These are phyloP conservation scores for Ustulina deusta DNA, from an alignment of 2,329 filamentous ascomycete species.

Conservation along the genomic window DNA sequence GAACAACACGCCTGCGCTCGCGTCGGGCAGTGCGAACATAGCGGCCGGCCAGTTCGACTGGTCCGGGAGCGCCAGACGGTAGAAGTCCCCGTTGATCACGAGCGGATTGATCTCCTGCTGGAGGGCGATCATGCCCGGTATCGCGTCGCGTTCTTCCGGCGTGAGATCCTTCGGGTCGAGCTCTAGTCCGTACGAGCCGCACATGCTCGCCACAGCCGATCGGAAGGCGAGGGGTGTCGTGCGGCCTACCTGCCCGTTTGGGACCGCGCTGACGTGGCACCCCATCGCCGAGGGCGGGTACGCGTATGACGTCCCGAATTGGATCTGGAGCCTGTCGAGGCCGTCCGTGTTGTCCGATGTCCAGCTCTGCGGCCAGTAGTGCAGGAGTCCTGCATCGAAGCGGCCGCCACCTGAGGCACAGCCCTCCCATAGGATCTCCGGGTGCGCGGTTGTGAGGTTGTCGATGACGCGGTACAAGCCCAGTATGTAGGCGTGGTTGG, in stretches of 20 bases:
- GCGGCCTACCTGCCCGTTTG: slow-evolving; percentile 68
- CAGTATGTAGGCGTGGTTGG: slow-evolving; percentile 70
- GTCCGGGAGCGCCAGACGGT: slow-evolving; percentile 68
- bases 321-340: slow-evolving; percentile 69
- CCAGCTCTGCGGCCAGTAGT: slow-evolving; percentile 76
- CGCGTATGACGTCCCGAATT: slow-evolving; percentile 72
- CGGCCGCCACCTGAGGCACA: slow-evolving; percentile 74
- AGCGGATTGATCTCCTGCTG: slow-evolving; percentile 70
- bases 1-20: slow-evolving; percentile 65
- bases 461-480: slow-evolving; percentile 73
- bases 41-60: slow-evolving; percentile 72
- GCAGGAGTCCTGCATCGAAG: slow-evolving; percentile 72
- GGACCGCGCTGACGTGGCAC: slow-evolving; percentile 72
- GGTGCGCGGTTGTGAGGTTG: slow-evolving; percentile 68
- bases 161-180: slow-evolving; percentile 67
- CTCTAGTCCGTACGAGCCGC: slow-evolving; percentile 74
- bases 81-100: slow-evolving; percentile 69
- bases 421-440: slow-evolving; percentile 73
- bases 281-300: slow-evolving; percentile 74
- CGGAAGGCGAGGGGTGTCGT: slow-evolving; percentile 69
- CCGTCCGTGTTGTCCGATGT: slow-evolving; percentile 75
- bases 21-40: slow-evolving; percentile 67
- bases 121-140: slow-evolving; percentile 66
- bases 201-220: slow-evolving; percentile 76
- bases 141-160: slow-evolving; percentile 62